These are phyloP conservation scores for Cucumis sativus DNA, from an alignment of 306 rosid genomes.

Conservation along the genomic window DNA sequence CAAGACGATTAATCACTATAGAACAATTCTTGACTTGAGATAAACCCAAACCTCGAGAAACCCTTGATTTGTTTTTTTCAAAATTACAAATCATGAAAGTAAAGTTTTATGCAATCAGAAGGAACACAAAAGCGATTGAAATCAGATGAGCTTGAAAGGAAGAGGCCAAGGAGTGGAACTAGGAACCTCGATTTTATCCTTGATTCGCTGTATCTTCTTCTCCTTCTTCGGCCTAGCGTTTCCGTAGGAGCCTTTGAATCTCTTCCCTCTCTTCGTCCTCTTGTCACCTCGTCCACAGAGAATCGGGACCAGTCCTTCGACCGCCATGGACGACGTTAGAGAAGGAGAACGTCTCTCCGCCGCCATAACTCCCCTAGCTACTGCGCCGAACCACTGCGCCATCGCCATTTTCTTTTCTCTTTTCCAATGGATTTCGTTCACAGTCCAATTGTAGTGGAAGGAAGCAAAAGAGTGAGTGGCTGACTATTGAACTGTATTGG, in stretches of 20 bases:
- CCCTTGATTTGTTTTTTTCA: neutral
- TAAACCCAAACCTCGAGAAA: conserved; percentile 6
- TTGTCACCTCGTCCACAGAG: conserved; percentile 90
- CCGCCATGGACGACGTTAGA: neutral
- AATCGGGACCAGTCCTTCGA: conserved; percentile 19
- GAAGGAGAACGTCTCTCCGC: conserved; percentile 14
- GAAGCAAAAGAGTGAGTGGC: neutral
- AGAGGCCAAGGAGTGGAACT: conserved; percentile 99
- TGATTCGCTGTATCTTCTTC: conserved; percentile 81
- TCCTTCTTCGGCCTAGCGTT: conserved; percentile 78
- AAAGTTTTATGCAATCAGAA: neutral
- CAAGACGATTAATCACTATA: neutral
- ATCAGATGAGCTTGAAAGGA: conserved; percentile 84
- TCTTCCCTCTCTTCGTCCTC: conserved; percentile 86
- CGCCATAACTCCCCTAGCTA: conserved; percentile 36
- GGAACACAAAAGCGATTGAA: neutral
- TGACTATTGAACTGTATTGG: neutral
- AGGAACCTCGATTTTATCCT: conserved; percentile 89
- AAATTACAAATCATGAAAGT: neutral
- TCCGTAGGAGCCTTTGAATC: conserved; percentile 81
- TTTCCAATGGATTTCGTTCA: neutral
- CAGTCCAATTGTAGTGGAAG: neutral
- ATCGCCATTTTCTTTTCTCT: conserved; percentile 21
- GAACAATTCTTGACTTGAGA: neutral
- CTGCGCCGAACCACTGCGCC: conserved; percentile 49